Evolutionary conservation across 2,329 filamentous ascomycete genomes (phyloP), one percentile per base, ranked within the genome.

Genomic region (Cytospora piceae): DNA sequence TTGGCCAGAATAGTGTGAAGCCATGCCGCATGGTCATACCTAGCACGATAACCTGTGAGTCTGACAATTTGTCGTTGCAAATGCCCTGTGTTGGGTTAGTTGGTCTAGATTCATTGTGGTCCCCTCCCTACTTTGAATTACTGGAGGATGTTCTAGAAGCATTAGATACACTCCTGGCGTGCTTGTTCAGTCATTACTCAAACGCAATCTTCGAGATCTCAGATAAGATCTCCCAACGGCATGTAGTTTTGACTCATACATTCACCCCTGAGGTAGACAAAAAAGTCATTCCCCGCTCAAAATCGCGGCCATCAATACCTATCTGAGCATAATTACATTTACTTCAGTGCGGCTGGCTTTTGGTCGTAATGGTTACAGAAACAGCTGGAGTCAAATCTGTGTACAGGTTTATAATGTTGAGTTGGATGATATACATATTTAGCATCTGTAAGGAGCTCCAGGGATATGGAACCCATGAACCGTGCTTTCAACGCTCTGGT

Each of bases 1-100:
- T 49, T 49, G 46, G 61, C 54, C 37, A 57, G 37, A 51, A 58
- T 51, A 57, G 15, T 4, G 29, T 51, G 53, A 57, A 49, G 22
- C 9, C 37, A 51, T 14, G 22, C 39, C 42, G 61, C 53, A 51
- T 63, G 53, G 39, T 39, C 61, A 22, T 63, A 6, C 39, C 17
- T 42, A n/a, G 20, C 17, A 42, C 39, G 39, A 42, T 42, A 37
- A 42, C 15, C 17, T 42, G 39, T 1, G 34, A 37, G 9, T 37
- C 34, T 42, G 39, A 42, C 39, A 42, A 42, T n/a, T 42, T 42
- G 39, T 42, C 39, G 39, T 42, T 42, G 39, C 39, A 42, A 42
- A 42, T 42, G 39, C 39, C 2, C 20, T 42, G 39, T 42, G 15
- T 42, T 4, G 39, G 15, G 20, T n/a, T 42, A n/a, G 39, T 42